These are phyloP conservation scores for Sideroxylon spinosum DNA, from an alignment of 179 eudicot species.

Conservation along the genomic window DNA sequence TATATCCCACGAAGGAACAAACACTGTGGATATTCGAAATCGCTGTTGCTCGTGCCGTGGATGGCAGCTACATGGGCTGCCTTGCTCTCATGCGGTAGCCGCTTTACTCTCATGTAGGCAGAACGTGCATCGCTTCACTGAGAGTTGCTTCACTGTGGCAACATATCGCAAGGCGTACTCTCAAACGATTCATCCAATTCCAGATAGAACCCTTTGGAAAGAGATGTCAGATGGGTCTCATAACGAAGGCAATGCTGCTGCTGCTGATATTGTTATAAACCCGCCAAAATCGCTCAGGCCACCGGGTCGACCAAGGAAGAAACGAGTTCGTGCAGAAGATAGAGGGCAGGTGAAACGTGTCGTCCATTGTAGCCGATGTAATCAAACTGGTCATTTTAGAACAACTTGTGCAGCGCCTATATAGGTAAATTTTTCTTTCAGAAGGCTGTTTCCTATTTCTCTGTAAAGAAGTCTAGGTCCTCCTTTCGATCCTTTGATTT, in stretches of 20 bases:
- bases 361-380: constrained; percentile 69
- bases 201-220: constrained; percentile 57
- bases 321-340: constrained; percentile 42
- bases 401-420: constrained; percentile 65
- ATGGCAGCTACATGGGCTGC: constrained; percentile 60
- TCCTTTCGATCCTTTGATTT: too few species aligned
- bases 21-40: constrained; percentile 49
- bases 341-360: constrained; percentile 44
- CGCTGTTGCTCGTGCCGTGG: constrained; percentile 50
- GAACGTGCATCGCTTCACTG: constrained; percentile 59
- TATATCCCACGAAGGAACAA: constrained; percentile 50
- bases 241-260: background rate
- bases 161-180: constrained; percentile 72
- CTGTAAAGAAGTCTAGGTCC: background rate
- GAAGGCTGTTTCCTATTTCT: background rate
- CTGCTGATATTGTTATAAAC: constrained; percentile 18
- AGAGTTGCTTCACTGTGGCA: constrained; percentile 58
- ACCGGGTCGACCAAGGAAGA: constrained; percentile 28
- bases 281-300: constrained; percentile 34
- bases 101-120: constrained; percentile 75
- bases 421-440: constrained; percentile 16
- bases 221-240: constrained; percentile 17
- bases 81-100: constrained; percentile 69
- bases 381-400: constrained; percentile 73
- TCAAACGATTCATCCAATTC: constrained; percentile 56